Evolutionary conservation across 805 yeast species (phyloP).

Genomic region (Saccharomycopsis malanga): DNA sequence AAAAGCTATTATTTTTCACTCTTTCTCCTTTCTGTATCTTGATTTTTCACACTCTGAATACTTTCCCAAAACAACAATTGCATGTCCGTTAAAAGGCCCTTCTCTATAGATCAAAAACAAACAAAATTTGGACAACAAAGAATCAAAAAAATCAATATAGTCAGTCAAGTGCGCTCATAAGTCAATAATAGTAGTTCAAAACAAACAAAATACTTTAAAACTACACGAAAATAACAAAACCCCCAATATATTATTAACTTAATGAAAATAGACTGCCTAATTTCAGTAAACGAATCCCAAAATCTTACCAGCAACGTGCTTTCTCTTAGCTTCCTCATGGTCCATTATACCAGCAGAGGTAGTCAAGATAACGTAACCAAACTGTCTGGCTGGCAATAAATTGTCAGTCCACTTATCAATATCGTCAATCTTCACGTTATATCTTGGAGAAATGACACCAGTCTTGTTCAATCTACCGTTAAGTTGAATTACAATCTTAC

Average conservation of each 20-base stretch:
- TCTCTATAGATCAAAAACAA: neutral
- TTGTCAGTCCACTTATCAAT: conserved; percentile 98
- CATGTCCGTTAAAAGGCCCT: neutral
- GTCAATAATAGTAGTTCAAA: no score
- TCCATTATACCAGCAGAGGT: conserved; percentile 99
- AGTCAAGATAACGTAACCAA: conserved; percentile 95
- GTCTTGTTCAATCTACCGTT: conserved; percentile 98
- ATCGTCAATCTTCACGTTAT: conserved; percentile 91
- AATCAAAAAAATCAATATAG: neutral
- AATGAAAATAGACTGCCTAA: no score
- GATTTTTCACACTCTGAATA: neutral
- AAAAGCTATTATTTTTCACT: no score
- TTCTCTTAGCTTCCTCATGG: conserved; percentile 99
- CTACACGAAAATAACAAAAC: no score
- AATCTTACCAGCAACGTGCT: conserved; percentile 98
- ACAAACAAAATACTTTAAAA: no score
- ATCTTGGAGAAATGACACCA: conserved; percentile 98
- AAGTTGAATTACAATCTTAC: conserved; percentile 92
- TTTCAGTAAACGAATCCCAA: conserved; percentile 91
- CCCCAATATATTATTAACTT: no score
- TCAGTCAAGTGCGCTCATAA: no score
- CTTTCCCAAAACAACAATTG: neutral
- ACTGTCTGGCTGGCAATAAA: conserved; percentile 98
- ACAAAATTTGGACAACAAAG: neutral
- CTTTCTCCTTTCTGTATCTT: neutral